These are phyloP conservation scores for Pseudocercospora macadamiae DNA, from an alignment of 2,329 filamentous ascomycete species.

Conservation along the genomic window DNA sequence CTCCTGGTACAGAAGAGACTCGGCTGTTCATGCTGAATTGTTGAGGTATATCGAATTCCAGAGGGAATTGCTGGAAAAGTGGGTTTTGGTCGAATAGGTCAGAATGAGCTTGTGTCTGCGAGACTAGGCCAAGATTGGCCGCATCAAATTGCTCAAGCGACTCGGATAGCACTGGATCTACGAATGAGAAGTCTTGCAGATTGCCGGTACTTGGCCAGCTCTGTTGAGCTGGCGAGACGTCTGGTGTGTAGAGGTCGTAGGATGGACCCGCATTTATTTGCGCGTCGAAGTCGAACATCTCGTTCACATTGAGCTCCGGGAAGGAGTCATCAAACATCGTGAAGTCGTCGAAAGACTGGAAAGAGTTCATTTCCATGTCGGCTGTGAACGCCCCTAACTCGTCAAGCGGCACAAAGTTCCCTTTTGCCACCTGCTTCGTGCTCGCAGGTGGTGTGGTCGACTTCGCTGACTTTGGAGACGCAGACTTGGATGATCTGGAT, in stretches of 20 bases:
- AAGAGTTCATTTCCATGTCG: constrained; percentile 18
- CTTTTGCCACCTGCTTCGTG: constrained; percentile 4
- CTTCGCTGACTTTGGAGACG: constrained; percentile 1
- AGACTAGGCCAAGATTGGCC: neutral
- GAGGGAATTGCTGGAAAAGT: neutral
- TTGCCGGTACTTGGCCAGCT: constrained; percentile 7
- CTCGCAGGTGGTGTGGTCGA: constrained; percentile 1
- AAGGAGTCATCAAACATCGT: constrained; percentile 31
- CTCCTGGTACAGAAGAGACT: neutral
- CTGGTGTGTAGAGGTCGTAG: constrained; percentile 21
- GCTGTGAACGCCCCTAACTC: constrained; percentile 13
- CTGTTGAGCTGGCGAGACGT: constrained; percentile 11
- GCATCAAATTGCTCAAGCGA: neutral
- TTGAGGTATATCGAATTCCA: neutral
- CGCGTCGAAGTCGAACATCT: constrained; percentile 22
- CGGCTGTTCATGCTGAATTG: neutral
- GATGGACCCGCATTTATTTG: constrained; percentile 5
- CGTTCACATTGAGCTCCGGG: constrained; percentile 26
- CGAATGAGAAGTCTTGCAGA: neutral
- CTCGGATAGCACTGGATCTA: neutral
- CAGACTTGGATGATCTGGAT: constrained; percentile 6
- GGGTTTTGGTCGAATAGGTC: neutral
- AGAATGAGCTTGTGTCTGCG: neutral
- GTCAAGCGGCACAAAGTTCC: constrained; percentile 7
- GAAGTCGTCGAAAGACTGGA: constrained; percentile 33